Evolutionary conservation across 2,329 filamentous ascomycete species (phyloP), one percentile per base, ranked within the genome.

Genomic region (Catunica adiposa): DNA sequence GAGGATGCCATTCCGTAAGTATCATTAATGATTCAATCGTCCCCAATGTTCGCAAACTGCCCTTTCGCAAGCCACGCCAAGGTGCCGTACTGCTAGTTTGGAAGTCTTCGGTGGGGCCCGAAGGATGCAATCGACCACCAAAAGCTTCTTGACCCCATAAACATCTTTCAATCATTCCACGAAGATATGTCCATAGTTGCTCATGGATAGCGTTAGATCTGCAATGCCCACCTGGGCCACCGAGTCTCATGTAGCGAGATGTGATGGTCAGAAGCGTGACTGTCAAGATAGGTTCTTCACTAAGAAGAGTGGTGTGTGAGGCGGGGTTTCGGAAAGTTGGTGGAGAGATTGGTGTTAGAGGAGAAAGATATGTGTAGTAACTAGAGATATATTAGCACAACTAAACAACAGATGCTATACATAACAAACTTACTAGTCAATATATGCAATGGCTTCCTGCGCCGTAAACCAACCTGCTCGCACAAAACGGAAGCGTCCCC

Each of bases 121-220:
- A 55, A 31, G 56, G 56, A 40, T 55, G 53, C 17, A 58, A 25
- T 5, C 56, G 56, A 11, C 56, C 56, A 29, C 89, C 90, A 64
- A 96, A 96, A 54, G 94, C 88, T 67, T 97, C 90, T 65, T 96
- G 90, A 7, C 89, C 92, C 85, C 89, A 97, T 38, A 97, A 82
- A 61, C 94, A 85, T 34, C 90, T 81, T 67, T 95, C 88, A 61
- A 97, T 92, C 86, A 97, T 96, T 58, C 88, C 86, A 53, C 89
- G 83, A 29, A 97, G 77, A 64, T 96, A 94, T 29, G 82, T 86
- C 92, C 92, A 98, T 3, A 97, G 77, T 67, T 94, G 89, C 63
- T 96, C 88, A 62, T 97, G 92, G 55, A 98, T 94, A 51, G 88
- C 84, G 63, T 92, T 87, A 0, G 89, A 87, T 53, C 92, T 82